phyloP scores from a whole-genome alignment of 176 grass and related monocot species.

The maize (Zea mays) region Zm-B73-REFERENCE-NAM-5.0 NC_050099.1:191051501-191052000 shows the following conservation, averaged over 20 bases:
- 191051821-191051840: conserved; percentile 54
- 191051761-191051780: neutral
- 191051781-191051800: conserved; percentile 44
- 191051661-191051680: conserved; percentile 10
- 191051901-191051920: neutral
- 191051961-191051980: conserved; percentile 13
- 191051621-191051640: neutral
- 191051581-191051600: neutral
- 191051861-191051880: conserved; percentile 80
- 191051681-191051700: conserved; percentile 30
- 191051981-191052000: conserved; percentile 17
- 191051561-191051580: neutral
- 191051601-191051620: neutral
- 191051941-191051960: neutral
- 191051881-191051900: conserved; percentile 53
- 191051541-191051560: neutral
- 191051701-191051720: neutral
- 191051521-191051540: neutral
- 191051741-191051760: neutral
- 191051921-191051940: conserved; percentile 13
- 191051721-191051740: neutral
- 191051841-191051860: conserved; percentile 50
- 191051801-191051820: conserved; percentile 52
- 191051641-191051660: neutral
- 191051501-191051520: neutral